Base-by-base conservation (phyloP, 1,284 basidiomycete species). In the Sporisorium sorghi region DNA sequence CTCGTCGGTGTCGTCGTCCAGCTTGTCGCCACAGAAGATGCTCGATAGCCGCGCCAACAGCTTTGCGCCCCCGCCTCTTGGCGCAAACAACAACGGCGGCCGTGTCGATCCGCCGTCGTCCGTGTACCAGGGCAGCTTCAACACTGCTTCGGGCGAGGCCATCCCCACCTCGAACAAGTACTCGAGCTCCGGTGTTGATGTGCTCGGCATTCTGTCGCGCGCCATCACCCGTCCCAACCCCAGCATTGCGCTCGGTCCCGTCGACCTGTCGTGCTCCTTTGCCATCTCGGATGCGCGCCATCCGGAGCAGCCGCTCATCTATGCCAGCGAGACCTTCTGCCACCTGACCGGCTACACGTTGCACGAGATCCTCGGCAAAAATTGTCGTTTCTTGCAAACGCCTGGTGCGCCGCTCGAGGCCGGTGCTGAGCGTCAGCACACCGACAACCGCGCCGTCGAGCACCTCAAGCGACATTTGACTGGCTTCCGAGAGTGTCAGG, bases 251-350 rank as follows among this genome's bases (percentile, higher is more conserved):
- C 88, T 97, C 19, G 95, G 95, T 10, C 93, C 95, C 0, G 92
- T 98, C 37, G 95, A 98, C 84, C 87, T 94, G 62, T 91, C 92
- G 3, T 94, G 93, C 82, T 90, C 92, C 10, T 97, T 98, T 84
- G 88, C 92, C 72, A 91, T 98, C 52, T 91, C 91, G 58, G 94
- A 97, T 83, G 88, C 91, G 19, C 89, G 91, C 14, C 87, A 91
- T 51, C 89, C 89, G 75, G 94, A 97, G 80, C 87, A 87, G 50
- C 93, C 94, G 1, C 91, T 97, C 80, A 90, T 97, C 11, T 97
- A 95, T 78, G 93, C 92, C 62, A 92, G 90, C 12, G 92, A 92
- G 24, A 88, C 87, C 0, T 97, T 97, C 83, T 90, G 88, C 80
- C 86, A 87, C 24, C 87, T 97, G 66, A 97, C 94, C 0, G 94